These are phyloP conservation scores for Antrodiella citrinella DNA, from an alignment of 768 basidiomycete species.

Conservation along the genomic window DNA sequence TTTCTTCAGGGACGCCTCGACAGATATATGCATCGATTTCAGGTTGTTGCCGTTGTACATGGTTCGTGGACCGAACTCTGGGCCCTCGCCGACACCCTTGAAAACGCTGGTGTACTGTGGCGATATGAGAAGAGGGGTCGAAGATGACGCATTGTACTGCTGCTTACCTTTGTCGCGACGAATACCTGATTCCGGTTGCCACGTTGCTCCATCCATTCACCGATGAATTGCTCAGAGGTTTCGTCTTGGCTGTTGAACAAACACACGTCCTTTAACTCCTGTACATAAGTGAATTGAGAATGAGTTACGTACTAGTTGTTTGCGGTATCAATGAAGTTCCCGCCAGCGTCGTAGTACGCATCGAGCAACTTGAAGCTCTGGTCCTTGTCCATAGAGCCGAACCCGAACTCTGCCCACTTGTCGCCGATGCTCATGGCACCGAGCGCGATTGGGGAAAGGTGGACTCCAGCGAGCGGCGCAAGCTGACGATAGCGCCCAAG, in stretches of 20 bases:
- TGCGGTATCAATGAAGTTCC: no score
- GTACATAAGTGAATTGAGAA: no score
- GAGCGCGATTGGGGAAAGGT: background rate
- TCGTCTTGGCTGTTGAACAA: constrained; percentile 51
- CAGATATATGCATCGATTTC: constrained; percentile 25
- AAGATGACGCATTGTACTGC: background rate
- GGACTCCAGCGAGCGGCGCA: background rate
- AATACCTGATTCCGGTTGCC: constrained; percentile 39
- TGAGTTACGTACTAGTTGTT: no score
- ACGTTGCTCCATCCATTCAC: constrained; percentile 41
- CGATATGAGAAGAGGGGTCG: no score
- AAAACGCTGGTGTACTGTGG: constrained; percentile 15
- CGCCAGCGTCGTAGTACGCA: no score
- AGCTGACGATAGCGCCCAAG: background rate
- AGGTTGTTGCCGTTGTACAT: constrained; percentile 26
- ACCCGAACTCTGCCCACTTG: no score
- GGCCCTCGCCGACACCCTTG: constrained; percentile 9
- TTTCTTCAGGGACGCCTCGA: constrained; percentile 26
- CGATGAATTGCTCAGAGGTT: constrained; percentile 43
- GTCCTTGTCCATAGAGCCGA: no score
- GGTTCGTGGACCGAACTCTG: constrained; percentile 1
- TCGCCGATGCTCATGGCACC: no score
- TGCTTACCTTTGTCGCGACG: constrained; percentile 34
- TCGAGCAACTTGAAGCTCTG: no score
- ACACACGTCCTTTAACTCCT: no score